Base-by-base conservation (phyloP, 495 filamentous ascomycete genomes). In the Tuber microsphaerosporum region DNA sequence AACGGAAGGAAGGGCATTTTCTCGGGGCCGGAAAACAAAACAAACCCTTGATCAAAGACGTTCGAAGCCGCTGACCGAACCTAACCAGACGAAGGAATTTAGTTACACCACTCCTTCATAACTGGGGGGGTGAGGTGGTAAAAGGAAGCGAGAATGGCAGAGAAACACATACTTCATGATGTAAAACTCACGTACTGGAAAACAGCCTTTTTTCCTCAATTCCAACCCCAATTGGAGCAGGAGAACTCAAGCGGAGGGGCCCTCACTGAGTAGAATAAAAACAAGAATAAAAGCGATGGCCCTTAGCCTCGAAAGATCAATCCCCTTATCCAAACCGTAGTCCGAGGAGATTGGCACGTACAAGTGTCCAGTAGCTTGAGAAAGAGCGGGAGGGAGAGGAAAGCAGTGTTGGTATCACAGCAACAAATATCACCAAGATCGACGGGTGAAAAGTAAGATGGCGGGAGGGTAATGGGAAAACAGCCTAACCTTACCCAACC, bases 21-120 rank as follows among this genome's bases (percentile, higher is more conserved):
- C 61, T 37, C 42, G 71, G 75, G n/a, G 61, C 6, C 26, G 39
- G 17, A 19, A 26, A 61, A 22, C 8, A 65, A 61, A 34, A 72
- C 71, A 73, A 51, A 81, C 79, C 79, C 86, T 91, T 92, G 85
- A 98, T 93, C 81, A 97, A 89, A 78, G 94, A 97, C 75, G 92
- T 93, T 61, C 91, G 92, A 76, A 99, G 89, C 86, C 98, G 93
- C 84, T 97, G 92, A 82, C 95, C 95, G 88, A 99, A 99, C 87
- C 97, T 98, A 86, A 65, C n/a, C 56, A 17, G 39, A 43, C 41
- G 39, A 51, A 42, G 42, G n/a, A n/a, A 9, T 22, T 70, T 68
- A 79, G 78, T 79, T 75, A 74, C 34, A 72, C 61, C 69, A 51
- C 71, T 39, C 71, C 72, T 69, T 31, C 42, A 74, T 71, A 19